Conservation (phyloP, 192 early-diverging fungal species). For the Gonapodya sp. region DNA sequence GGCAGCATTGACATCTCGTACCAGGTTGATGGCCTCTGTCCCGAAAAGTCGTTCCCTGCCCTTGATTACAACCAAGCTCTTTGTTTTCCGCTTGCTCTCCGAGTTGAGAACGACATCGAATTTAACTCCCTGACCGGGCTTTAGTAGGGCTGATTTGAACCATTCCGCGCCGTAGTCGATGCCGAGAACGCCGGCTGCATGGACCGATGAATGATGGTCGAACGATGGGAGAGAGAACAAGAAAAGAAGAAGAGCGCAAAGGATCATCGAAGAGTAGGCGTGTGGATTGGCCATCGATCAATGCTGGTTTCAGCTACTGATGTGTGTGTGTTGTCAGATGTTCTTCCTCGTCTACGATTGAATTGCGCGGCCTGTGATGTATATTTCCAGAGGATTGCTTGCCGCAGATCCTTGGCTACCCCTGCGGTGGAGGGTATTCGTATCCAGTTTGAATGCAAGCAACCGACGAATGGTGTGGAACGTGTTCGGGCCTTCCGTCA, state of each 20-base stretch:
- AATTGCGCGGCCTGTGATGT: too few species aligned
- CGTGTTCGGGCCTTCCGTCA: too few species aligned
- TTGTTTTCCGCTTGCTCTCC: slow-evolving; percentile 92
- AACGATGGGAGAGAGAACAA: neutral
- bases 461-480: too few species aligned
- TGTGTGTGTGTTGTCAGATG: too few species aligned
- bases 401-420: too few species aligned
- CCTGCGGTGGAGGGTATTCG: too few species aligned
- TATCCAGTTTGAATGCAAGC: too few species aligned
- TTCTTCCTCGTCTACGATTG: too few species aligned
- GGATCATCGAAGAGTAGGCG: neutral
- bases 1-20: slow-evolving; percentile 16
- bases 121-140: slow-evolving; percentile 60
- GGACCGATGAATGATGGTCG: neutral
- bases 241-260: neutral
- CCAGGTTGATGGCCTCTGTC: slow-evolving; percentile 68
- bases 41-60: slow-evolving; percentile 80
- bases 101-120: slow-evolving; percentile 92
- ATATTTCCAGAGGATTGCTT: too few species aligned
- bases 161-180: slow-evolving; percentile 97
- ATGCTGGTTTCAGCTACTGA: neutral
- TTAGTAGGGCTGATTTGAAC: slow-evolving; percentile 92
- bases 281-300: neutral
- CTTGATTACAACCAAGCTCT: slow-evolving; percentile 61
- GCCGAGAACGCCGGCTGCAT: slow-evolving; percentile 54